phyloP scores from a whole-genome alignment of 106 monocot species.

The Acanthochlamys bracteata region DNA sequence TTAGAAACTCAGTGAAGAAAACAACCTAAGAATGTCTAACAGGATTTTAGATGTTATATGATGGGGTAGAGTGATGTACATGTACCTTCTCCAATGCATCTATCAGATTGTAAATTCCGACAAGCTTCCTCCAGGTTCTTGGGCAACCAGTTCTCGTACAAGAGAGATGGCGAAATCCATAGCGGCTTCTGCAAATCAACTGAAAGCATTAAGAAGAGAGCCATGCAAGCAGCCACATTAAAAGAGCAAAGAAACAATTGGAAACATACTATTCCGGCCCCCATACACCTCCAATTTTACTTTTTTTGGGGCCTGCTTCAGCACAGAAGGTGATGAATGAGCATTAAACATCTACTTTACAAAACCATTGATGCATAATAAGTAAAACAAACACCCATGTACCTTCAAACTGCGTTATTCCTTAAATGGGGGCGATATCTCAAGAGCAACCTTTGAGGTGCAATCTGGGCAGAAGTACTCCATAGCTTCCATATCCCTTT shows the following conservation, averaged over 20 bases:
- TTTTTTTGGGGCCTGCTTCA: too few relatives aligned
- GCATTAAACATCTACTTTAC: too few relatives aligned
- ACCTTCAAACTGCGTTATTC: too few relatives aligned
- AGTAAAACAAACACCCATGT: too few relatives aligned
- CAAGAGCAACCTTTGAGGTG: too few relatives aligned
- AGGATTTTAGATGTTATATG: background rate
- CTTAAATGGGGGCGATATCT: too few relatives aligned
- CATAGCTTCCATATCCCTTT: too few relatives aligned
- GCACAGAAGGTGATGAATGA: too few relatives aligned
- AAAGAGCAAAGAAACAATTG: background rate
- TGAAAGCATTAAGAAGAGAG: background rate
- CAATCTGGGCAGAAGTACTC: too few relatives aligned
- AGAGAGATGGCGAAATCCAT: conserved; percentile 80
- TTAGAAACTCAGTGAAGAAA: background rate
- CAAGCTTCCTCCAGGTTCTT: conserved; percentile 79
- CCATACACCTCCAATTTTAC: too few relatives aligned
- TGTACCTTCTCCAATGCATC: conserved; percentile 73
- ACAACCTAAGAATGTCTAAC: background rate
- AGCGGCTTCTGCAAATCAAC: conserved; percentile 45
- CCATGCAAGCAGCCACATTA: background rate
- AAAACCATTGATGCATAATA: too few relatives aligned
- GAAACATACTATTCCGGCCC: too few relatives aligned
- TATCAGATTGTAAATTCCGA: conserved; percentile 74
- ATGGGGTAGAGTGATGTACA: background rate
- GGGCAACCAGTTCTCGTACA: conserved; percentile 49